A percentile compares a stretch with the other conserved stretches of the same genome.
These are phyloP conservation scores for Syncephalastrum sp. DNA, from an alignment of 371 early-diverging fungal genomes.

Conservation along the genomic window DNA sequence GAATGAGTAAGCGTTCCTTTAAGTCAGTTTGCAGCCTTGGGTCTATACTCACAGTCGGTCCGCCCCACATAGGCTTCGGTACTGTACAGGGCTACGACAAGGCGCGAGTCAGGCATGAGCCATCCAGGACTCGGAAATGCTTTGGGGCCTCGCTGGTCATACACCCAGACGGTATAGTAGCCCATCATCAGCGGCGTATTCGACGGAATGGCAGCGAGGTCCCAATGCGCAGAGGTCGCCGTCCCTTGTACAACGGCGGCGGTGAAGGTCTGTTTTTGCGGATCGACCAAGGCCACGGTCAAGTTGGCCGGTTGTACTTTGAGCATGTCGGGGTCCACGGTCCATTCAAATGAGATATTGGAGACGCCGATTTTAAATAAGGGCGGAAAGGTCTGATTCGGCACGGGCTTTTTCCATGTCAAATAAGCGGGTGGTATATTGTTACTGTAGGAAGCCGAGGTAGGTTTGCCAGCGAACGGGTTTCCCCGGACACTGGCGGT, in stretches of 20 bases:
- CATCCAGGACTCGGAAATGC: slow-evolving; percentile 47
- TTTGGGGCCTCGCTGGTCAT: slow-evolving; percentile 48
- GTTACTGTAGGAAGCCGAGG: slow-evolving; percentile 33
- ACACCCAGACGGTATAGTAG: slow-evolving; percentile 44
- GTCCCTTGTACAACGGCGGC: slow-evolving; percentile 39
- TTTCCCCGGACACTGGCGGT: slow-evolving; percentile 7
- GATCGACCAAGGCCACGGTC: slow-evolving; percentile 43
- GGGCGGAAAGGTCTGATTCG: slow-evolving; percentile 43
- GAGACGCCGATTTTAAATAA: slow-evolving; percentile 44
- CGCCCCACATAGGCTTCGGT: slow-evolving; percentile 45
- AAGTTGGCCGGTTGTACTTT: slow-evolving; percentile 42
- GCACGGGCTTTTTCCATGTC: slow-evolving; percentile 51
- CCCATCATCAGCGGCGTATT: slow-evolving; percentile 45
- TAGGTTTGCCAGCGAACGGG: slow-evolving; percentile 41
- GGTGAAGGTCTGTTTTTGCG: slow-evolving; percentile 42
- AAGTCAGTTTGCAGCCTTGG: not conserved
- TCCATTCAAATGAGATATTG: slow-evolving; percentile 47
- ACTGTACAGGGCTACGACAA: slow-evolving; percentile 46
- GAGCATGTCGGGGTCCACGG: slow-evolving; percentile 32
- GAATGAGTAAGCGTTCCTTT: not conserved
- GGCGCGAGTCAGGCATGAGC: slow-evolving; percentile 44
- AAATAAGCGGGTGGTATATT: slow-evolving; percentile 45
- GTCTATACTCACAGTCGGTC: slow-evolving; percentile 38
- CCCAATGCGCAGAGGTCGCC: slow-evolving; percentile 46
- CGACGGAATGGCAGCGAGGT: slow-evolving; percentile 30